Evolutionary conservation across 768 basidiomycete genomes (phyloP).

Genomic region (Hygrophoropsis aurantiaca): DNA sequence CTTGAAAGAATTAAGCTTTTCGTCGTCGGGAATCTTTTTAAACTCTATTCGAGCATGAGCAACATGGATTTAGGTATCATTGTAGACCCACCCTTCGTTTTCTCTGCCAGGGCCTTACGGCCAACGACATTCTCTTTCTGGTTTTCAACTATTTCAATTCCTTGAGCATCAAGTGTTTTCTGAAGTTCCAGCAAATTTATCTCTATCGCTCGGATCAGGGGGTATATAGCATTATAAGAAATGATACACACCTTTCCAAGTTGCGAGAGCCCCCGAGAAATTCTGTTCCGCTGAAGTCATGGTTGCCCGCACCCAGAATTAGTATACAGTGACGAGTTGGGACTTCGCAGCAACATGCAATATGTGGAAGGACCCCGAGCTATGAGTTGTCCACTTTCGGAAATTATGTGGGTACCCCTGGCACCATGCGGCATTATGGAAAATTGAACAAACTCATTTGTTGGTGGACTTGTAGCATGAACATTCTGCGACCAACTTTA

Average conservation of each 20-base stretch:
- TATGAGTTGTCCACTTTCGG: too few species aligned
- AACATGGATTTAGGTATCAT: neutral
- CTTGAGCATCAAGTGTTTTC: slow-evolving; percentile 89
- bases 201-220: slow-evolving; percentile 40
- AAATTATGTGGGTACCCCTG: too few species aligned
- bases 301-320: neutral
- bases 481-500: too few species aligned
- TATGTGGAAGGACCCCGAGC: too few species aligned
- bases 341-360: too few species aligned
- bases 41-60: slow-evolving; percentile 60
- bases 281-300: slow-evolving; percentile 60
- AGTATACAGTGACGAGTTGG: too few species aligned
- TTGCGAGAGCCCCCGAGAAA: slow-evolving; percentile 88
- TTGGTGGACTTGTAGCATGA: too few species aligned
- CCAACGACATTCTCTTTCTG: slow-evolving; percentile 97
- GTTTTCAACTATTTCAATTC: slow-evolving; percentile 95
- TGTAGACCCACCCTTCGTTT: slow-evolving; percentile 80
- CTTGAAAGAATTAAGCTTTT: slow-evolving; percentile 88
- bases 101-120: slow-evolving; percentile 90
- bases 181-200: slow-evolving; percentile 90
- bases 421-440: too few species aligned
- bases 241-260: slow-evolving; percentile 80
- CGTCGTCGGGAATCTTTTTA: slow-evolving; percentile 90
- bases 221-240: neutral
- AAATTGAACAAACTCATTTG: too few species aligned